Base-by-base conservation (phyloP, 352 stramenopile species). In the Globisporangium takayamanum region DNA sequence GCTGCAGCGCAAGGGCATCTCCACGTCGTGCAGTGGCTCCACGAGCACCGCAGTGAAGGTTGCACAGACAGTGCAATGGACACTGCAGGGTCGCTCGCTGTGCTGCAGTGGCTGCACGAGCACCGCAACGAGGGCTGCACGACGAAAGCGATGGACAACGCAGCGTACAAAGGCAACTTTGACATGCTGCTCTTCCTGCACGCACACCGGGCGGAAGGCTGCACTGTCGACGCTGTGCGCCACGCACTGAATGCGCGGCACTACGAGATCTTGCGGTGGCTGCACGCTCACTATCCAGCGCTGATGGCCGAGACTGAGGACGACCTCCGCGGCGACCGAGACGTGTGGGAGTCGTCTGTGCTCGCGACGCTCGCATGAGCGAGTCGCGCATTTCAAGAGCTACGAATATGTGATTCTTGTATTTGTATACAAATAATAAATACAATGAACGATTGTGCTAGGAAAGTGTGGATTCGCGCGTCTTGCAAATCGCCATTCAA, bases 111-210 rank as follows among this genome's bases (percentile, higher is more conserved):
- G 44, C 45, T 70, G 20, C 60, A 68, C 41, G 42, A 57, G 33
- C 26, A 65, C 37, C 60, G 64, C 0, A 57, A 3, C 8, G 64
- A 68, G 39, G 64, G 60, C 7, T 64, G 55, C 37, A 71, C 63
- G 7, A n/a, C 48, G 7, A 60, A 56, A 16, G 66, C 66, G 14
- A 70, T 73, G 63, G 66, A 73, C 50, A 64, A 67, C 28, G 63
- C 62, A 11, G 58, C 44, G 12, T 61, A 58, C 22, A 70, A 68
- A 30, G 59, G 66, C 15, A 52, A 65, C 54, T 63, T 68, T 30
- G 55, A 73, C 28, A 59, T 73, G 28, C 55, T 73, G 12, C 41
- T 50, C 2, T 73, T 64, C 36, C 44, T 73, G 44, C 62, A 70
- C 55, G 52, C 14, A 36, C 33, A 73, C 25, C 48, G 56, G 0